Percentiles rank a stretch among this genome's conserved stretches.
These are phyloP conservation scores for Lasiodiplodia theobromae DNA, from an alignment of 2,329 filamentous ascomycete species.

Conservation along the genomic window DNA sequence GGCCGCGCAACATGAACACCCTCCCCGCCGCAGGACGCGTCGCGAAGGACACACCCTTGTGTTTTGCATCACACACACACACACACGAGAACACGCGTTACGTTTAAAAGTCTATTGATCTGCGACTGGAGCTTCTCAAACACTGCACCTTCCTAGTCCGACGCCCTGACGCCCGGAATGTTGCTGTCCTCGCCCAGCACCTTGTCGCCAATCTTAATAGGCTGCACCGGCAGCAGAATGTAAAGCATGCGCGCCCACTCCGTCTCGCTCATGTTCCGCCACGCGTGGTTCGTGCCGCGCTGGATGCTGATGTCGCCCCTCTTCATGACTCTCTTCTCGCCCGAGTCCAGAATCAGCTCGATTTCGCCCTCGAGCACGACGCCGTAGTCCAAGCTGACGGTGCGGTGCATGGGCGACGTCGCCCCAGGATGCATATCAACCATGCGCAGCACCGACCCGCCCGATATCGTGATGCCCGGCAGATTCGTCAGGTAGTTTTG, in stretches of 20 bases:
- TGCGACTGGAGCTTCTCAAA: not conserved
- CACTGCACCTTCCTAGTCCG: constrained; percentile 36
- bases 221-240: constrained; percentile 46
- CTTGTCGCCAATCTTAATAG: constrained; percentile 42
- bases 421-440: constrained; percentile 47
- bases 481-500: constrained; percentile 51
- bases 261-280: constrained; percentile 31
- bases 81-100: not conserved
- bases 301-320: constrained; percentile 29
- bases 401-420: constrained; percentile 50
- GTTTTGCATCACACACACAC: not conserved
- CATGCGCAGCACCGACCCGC: constrained; percentile 55
- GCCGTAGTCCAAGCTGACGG: constrained; percentile 50
- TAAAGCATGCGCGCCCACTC: constrained; percentile 48
- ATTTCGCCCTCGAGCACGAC: constrained; percentile 49
- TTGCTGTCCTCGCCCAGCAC: constrained; percentile 43
- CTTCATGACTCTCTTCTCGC: constrained; percentile 40
- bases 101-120: not conserved
- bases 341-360: constrained; percentile 48
- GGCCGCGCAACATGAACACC: not conserved
- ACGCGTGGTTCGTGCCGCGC: constrained; percentile 29
- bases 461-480: constrained; percentile 58
- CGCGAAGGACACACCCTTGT: not conserved
- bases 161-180: constrained; percentile 46
- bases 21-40: not conserved